Evolutionary conservation across 805 yeast genomes (phyloP), one percentile per base, ranked within the genome.

Genomic region (Lipomyces starkeyi): DNA sequence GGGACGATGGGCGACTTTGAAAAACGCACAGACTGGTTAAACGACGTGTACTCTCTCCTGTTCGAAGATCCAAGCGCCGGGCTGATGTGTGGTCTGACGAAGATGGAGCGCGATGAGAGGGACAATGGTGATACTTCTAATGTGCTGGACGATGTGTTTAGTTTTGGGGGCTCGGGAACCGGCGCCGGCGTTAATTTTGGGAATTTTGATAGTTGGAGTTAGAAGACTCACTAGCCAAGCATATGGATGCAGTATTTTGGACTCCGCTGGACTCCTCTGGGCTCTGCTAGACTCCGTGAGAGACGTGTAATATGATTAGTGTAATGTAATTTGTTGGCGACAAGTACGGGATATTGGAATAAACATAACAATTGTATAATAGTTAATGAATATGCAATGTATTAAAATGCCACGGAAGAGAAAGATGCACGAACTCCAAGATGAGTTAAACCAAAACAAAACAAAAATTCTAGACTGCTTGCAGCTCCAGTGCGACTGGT

Each of bases 11-110:
- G 60, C 25, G 72, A 67, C 25, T 58, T 67, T 35, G 64, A 72
- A 20, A 67, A 68, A 64, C 70, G 72, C 9, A 61, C 73, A 2
- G 73, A 68, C 20, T 70, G 71, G 71, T 54, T 70, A 9, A 70
- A 65, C 40, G 71, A 70, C 53, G 73, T 70, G 17, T 70, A 68
- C 58, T 65, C 73, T 2, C 65, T 68, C n/a, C 52, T 70, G 25
- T 65, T 62, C 43, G 73, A 70, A 35, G 72, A 68, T 27, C 66
- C 71, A 3, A 63, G 65, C 20, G 61, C 65, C 13, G 65, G 70
- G n/a, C 20, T 68, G 9, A 65, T 68, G 69, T 2, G 9, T 8
- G 20, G 49, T 43, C 20, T 43, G n/a, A n/a, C 49, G 49, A 43
- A 43, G 9, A 43, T n/a, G 22, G 49, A 43, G 22, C 49, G 22